Conservation (phyloP, 1,139 yeast genomes). For the Suzukiozyma palmioleophila region DNA sequence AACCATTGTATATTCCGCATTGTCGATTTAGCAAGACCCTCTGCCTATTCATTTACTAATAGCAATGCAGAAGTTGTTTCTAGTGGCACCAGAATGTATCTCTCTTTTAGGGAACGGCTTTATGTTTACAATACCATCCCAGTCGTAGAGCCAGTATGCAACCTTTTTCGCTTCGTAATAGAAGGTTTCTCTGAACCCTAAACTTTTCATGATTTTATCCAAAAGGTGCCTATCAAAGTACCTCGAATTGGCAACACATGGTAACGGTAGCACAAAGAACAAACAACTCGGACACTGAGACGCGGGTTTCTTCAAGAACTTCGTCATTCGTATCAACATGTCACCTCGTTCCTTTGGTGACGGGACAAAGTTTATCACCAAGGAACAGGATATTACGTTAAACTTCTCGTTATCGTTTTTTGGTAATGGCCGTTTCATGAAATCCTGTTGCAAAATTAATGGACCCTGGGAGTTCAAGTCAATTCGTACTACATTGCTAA, state of each 20-base stretch:
- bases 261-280: slow-evolving; percentile 82
- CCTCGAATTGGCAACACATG: slow-evolving; percentile 79
- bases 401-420: slow-evolving; percentile 39
- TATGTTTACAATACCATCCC: slow-evolving; percentile 30
- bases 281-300: slow-evolving; percentile 28
- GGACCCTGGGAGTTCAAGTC: slow-evolving; percentile 83
- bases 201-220: slow-evolving; percentile 43
- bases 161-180: slow-evolving; percentile 66
- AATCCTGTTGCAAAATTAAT: slow-evolving; percentile 69
- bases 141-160: slow-evolving; percentile 68
- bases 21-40: too few species aligned
- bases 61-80: slow-evolving; percentile 62
- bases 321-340: slow-evolving; percentile 61
- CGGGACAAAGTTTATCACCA: slow-evolving; percentile 87
- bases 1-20: too few species aligned
- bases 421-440: slow-evolving; percentile 74
- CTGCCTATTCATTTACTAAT: slow-evolving; percentile 7
- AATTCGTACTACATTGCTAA: slow-evolving; percentile 51
- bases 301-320: slow-evolving; percentile 45
- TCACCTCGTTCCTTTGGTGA: slow-evolving; percentile 65
- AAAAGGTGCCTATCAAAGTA: slow-evolving; percentile 53
- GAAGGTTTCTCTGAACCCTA: slow-evolving; percentile 53
- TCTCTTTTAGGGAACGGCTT: slow-evolving; percentile 37
- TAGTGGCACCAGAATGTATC: slow-evolving; percentile 45
- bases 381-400: slow-evolving; percentile 71